Conservation (phyloP, 2,329 filamentous ascomycete genomes). For the Fusarium ramigenum region DNA sequence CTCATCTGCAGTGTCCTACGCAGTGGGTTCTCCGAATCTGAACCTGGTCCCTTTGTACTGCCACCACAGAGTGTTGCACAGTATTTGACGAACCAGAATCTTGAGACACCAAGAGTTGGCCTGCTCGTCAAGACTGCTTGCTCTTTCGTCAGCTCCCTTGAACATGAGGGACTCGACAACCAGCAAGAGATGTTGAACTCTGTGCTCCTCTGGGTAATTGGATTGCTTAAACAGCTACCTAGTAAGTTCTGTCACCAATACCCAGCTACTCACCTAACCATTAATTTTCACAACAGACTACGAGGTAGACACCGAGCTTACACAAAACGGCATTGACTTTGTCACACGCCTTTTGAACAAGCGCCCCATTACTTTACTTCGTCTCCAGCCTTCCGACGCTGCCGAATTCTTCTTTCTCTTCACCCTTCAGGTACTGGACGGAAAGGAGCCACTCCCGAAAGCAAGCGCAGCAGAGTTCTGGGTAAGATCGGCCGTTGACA, state of each 20-base stretch:
- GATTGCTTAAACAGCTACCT: slow-evolving; percentile 69
- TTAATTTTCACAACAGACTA: slow-evolving; percentile 56
- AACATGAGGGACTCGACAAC: slow-evolving; percentile 54
- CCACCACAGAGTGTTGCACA: slow-evolving; percentile 71
- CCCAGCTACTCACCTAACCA: neutral
- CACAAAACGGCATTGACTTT: slow-evolving; percentile 79
- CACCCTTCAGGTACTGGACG: slow-evolving; percentile 73
- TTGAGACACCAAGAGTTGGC: slow-evolving; percentile 72
- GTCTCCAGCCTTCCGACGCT: slow-evolving; percentile 62
- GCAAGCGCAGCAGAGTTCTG: slow-evolving; percentile 78
- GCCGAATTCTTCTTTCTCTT: slow-evolving; percentile 77
- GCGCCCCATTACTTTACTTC: slow-evolving; percentile 69
- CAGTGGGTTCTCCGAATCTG: slow-evolving; percentile 78
- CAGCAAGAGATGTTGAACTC: slow-evolving; percentile 59
- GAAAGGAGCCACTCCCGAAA: slow-evolving; percentile 79
- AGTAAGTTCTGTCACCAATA: slow-evolving; percentile 51
- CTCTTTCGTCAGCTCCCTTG: slow-evolving; percentile 72
- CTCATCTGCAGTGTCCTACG: slow-evolving; percentile 76
- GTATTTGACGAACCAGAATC: slow-evolving; percentile 68
- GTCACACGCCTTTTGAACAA: slow-evolving; percentile 70
- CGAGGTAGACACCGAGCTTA: slow-evolving; percentile 77
- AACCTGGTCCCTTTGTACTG: slow-evolving; percentile 81
- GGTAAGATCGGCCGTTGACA: slow-evolving; percentile 56
- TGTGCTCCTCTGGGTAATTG: slow-evolving; percentile 70
- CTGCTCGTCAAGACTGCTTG: slow-evolving; percentile 76